These are phyloP conservation scores for Colletotrichum sp. DNA, from an alignment of 2,329 filamentous ascomycete genomes.

Conservation along the genomic window DNA sequence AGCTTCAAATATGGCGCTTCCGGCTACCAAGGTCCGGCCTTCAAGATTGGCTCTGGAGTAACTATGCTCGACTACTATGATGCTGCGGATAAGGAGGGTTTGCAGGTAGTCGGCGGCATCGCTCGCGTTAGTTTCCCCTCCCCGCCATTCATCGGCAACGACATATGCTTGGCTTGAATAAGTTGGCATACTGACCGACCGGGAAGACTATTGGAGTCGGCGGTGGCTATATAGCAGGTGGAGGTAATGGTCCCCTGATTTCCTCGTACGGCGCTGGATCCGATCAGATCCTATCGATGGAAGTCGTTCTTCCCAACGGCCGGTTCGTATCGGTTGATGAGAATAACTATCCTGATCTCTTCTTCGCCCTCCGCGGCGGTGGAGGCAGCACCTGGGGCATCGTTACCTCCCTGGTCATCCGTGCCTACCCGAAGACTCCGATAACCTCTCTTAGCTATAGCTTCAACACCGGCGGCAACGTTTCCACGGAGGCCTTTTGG, in stretches of 20 bases:
- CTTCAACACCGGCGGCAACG: conserved; percentile 28
- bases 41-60: conserved; percentile 33
- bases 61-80: conserved; percentile 28
- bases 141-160: too few species aligned
- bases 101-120: conserved; percentile 31
- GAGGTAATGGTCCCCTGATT: conserved; percentile 34
- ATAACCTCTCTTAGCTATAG: conserved; percentile 31
- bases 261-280: conserved; percentile 36
- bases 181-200: conserved; percentile 19
- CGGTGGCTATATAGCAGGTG: conserved; percentile 36
- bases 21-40: conserved; percentile 23
- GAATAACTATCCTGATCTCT: conserved; percentile 46
- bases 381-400: conserved; percentile 51
- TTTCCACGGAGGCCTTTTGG: conserved; percentile 35
- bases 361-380: conserved; percentile 54
- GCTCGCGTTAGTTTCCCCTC: conserved; percentile 44
- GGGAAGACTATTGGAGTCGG: conserved; percentile 30
- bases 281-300: conserved; percentile 40
- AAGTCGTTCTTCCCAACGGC: conserved; percentile 37
- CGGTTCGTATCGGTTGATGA: conserved; percentile 34
- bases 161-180: not conserved
- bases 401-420: conserved; percentile 45
- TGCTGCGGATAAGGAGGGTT: conserved; percentile 22
- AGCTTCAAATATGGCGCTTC: conserved; percentile 29
- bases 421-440: conserved; percentile 42